Conservation (phyloP, 1,284 basidiomycete species). For the Mycosarcoma mackinlayi region DNA sequence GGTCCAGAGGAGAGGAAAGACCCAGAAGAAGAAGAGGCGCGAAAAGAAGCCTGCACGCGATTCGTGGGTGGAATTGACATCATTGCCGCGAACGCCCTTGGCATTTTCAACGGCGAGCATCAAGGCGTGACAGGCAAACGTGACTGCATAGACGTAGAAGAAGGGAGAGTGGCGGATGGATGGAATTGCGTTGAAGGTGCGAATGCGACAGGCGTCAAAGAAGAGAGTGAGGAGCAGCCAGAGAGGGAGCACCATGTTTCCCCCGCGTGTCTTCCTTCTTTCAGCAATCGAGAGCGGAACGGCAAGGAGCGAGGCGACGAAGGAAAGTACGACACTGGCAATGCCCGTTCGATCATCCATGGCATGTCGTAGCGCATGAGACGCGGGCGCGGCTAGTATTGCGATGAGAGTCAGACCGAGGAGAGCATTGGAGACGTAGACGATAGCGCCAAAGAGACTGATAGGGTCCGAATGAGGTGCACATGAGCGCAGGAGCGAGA, state of each 20-base stretch:
- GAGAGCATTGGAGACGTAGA: constrained; percentile 32
- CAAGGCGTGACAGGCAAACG: constrained; percentile 36
- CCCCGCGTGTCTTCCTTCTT: constrained; percentile 44
- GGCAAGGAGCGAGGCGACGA: constrained; percentile 29
- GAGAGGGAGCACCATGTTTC: constrained; percentile 41
- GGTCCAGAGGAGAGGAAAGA: constrained; percentile 41
- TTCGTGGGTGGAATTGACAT: constrained; percentile 40
- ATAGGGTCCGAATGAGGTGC: constrained; percentile 32
- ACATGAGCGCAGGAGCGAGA: constrained; percentile 20
- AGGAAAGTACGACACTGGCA: constrained; percentile 30
- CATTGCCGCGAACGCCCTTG: constrained; percentile 20
- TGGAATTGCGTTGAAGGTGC: constrained; percentile 44
- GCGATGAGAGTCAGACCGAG: constrained; percentile 27
- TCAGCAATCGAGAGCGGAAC: constrained; percentile 36
- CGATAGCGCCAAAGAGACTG: constrained; percentile 34
- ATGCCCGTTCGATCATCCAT: constrained; percentile 17
- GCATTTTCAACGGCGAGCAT: constrained; percentile 52
- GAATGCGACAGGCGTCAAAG: constrained; percentile 46
- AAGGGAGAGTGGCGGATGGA: constrained; percentile 27
- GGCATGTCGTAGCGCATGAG: constrained; percentile 8
- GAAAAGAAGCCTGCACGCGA: constrained; percentile 52
- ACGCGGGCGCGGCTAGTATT: constrained; percentile 19
- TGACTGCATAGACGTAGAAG: constrained; percentile 37
- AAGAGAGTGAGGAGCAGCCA: constrained; percentile 47
- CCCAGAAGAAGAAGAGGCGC: constrained; percentile 52